These are phyloP conservation scores for Saitozyma sp. DNA, from an alignment of 768 basidiomycete genomes.

Conservation along the genomic window DNA sequence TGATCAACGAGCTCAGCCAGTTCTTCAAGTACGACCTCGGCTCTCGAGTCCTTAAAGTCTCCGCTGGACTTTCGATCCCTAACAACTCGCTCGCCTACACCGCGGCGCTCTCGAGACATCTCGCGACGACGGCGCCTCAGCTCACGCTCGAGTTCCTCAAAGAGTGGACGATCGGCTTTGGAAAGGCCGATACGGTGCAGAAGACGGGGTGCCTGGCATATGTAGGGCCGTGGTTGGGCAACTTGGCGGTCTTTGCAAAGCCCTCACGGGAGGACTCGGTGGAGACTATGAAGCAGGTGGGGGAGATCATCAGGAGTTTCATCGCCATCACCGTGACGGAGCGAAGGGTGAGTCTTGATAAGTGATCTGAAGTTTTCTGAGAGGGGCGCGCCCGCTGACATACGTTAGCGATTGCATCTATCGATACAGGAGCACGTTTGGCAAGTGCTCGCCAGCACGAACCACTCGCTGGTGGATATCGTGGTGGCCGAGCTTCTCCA, in stretches of 20 bases:
- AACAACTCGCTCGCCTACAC: constrained; percentile 32
- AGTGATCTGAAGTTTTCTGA: neutral
- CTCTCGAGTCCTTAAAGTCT: constrained; percentile 10
- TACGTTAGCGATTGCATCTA: constrained; percentile 60
- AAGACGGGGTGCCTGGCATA: constrained; percentile 76
- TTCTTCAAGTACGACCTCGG: constrained; percentile 41
- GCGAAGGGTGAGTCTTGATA: constrained; percentile 60
- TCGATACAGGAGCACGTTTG: constrained; percentile 74
- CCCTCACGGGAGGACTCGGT: constrained; percentile 69
- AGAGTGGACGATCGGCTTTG: constrained; percentile 68
- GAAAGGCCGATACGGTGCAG: constrained; percentile 57
- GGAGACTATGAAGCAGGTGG: constrained; percentile 69
- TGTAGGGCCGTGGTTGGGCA: constrained; percentile 84
- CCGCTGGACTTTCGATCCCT: constrained; percentile 36
- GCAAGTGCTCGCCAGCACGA: constrained; percentile 71
- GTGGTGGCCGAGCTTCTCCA: constrained; percentile 78
- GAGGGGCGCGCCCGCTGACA: neutral
- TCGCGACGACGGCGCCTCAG: constrained; percentile 58
- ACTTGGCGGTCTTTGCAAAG: constrained; percentile 69
- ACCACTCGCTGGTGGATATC: constrained; percentile 66
- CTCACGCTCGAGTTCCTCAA: constrained; percentile 83
- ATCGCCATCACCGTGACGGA: constrained; percentile 73
- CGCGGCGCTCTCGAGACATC: constrained; percentile 13
- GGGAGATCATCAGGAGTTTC: constrained; percentile 77
- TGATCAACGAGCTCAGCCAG: constrained; percentile 56